phyloP scores from a whole-genome alignment of 1,284 basidiomycete genomes.

The Boletus sp. region DNA sequence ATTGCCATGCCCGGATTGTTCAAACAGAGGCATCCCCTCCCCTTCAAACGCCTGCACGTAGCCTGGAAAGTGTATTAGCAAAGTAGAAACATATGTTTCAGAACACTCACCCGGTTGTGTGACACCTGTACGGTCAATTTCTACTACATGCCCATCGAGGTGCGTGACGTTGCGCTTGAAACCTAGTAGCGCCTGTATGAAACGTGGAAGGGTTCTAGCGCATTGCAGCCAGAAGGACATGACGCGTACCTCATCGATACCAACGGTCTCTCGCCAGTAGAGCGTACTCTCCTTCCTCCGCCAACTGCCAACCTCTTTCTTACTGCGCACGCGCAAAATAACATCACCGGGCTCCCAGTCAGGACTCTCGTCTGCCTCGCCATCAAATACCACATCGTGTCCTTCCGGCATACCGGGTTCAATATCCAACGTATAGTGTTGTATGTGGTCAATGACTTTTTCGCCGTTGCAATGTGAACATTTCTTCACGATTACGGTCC shows the following conservation, averaged over 20 bases:
- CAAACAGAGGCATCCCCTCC: constrained; percentile 85
- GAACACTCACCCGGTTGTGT: constrained; percentile 79
- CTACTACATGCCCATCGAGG: constrained; percentile 82
- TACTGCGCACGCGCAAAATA: constrained; percentile 75
- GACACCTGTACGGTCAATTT: constrained; percentile 67
- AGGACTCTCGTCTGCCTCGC: constrained; percentile 89
- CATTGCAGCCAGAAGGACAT: not conserved
- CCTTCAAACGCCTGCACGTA: constrained; percentile 82
- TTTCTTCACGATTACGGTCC: constrained; percentile 67
- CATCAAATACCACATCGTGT: constrained; percentile 86
- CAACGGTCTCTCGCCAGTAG: constrained; percentile 87
- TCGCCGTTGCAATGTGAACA: constrained; percentile 82
- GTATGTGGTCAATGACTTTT: constrained; percentile 81
- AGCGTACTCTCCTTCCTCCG: constrained; percentile 83
- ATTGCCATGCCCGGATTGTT: constrained; percentile 65
- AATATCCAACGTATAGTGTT: constrained; percentile 78
- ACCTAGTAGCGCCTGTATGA: constrained; percentile 66
- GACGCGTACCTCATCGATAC: constrained; percentile 77
- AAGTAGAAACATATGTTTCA: not conserved
- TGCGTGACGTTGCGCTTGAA: constrained; percentile 86
- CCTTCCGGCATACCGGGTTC: constrained; percentile 89
- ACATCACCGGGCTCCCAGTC: constrained; percentile 94
- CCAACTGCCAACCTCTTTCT: constrained; percentile 74
- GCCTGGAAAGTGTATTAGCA: constrained; percentile 35
- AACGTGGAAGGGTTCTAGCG: not conserved